phyloP scores from a whole-genome alignment of 352 stramenopile species.

The Aphanomyces astaci region DNA sequence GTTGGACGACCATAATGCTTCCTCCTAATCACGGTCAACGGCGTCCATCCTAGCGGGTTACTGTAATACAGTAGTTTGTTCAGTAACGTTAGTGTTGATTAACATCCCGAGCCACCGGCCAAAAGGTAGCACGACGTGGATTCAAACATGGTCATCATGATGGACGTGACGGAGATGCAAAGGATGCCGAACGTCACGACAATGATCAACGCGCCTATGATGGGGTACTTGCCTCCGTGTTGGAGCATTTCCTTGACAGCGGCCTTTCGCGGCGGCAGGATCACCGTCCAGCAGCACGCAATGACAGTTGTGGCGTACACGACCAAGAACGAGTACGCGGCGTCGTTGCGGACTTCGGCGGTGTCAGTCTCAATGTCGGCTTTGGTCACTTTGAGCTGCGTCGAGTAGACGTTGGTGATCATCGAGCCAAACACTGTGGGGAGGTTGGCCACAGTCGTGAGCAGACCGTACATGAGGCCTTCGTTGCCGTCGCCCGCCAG shows the following conservation, averaged over 20 bases:
- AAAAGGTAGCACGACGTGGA: slow-evolving; percentile 31
- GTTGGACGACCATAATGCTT: too few species aligned
- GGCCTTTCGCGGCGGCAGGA: slow-evolving; percentile 39
- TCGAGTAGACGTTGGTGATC: slow-evolving; percentile 46
- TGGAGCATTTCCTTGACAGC: slow-evolving; percentile 30
- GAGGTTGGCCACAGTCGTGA: slow-evolving; percentile 50
- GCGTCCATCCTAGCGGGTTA: too few species aligned
- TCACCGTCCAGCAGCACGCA: slow-evolving; percentile 36
- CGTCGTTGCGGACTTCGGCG: slow-evolving; percentile 38
- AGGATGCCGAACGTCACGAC: slow-evolving; percentile 19
- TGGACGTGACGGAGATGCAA: slow-evolving; percentile 31
- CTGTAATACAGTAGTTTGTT: too few species aligned
- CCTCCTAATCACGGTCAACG: too few species aligned
- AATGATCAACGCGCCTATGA: slow-evolving; percentile 1
- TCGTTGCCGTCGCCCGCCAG: slow-evolving; percentile 46
- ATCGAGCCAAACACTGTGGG: slow-evolving; percentile 39
- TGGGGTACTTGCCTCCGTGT: slow-evolving; percentile 30
- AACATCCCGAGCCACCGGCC: slow-evolving; percentile 34
- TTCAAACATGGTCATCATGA: slow-evolving; percentile 38
- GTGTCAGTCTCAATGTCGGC: slow-evolving; percentile 44
- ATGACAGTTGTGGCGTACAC: slow-evolving; percentile 45
- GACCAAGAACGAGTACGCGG: slow-evolving; percentile 44
- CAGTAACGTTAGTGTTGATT: too few species aligned
- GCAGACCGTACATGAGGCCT: slow-evolving; percentile 42
- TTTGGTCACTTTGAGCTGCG: slow-evolving; percentile 41